These are phyloP conservation scores for Aspergillus pseudoglaucus DNA, from an alignment of 2,329 filamentous ascomycete genomes.

Conservation along the genomic window DNA sequence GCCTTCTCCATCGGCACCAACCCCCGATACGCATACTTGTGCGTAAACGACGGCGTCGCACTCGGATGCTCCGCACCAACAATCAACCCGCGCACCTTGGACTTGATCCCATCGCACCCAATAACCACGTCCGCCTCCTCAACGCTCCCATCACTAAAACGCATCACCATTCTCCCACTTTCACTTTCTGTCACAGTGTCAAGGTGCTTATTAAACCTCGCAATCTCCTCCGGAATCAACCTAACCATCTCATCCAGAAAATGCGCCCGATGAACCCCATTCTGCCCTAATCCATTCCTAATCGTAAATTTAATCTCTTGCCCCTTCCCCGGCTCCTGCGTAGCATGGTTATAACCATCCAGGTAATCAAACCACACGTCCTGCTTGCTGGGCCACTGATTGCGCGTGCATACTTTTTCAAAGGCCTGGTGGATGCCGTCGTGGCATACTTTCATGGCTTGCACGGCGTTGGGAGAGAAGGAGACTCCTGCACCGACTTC, in stretches of 20 bases:
- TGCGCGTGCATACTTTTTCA: constrained; percentile 26
- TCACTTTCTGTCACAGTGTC: constrained; percentile 10
- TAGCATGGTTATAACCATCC: constrained; percentile 11
- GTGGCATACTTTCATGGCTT: constrained; percentile 17
- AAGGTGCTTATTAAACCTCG: constrained; percentile 23
- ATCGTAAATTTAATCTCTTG: constrained; percentile 20
- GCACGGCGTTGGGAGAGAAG: constrained; percentile 31
- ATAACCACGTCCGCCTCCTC: constrained; percentile 40
- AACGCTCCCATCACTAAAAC: constrained; percentile 39
- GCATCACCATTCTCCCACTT: constrained; percentile 27
- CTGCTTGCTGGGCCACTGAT: constrained; percentile 26
- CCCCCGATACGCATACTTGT: constrained; percentile 49
- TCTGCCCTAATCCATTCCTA: constrained; percentile 15
- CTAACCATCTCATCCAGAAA: constrained; percentile 31
- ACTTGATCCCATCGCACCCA: constrained; percentile 47
- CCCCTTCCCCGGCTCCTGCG: constrained; percentile 2
- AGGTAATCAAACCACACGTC: constrained; percentile 20
- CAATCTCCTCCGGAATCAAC: constrained; percentile 19
- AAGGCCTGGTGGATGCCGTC: constrained; percentile 27
- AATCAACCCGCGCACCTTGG: constrained; percentile 40
- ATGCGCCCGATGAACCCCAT: constrained; percentile 25
- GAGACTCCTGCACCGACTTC: constrained; percentile 35
- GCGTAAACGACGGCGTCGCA: constrained; percentile 42
- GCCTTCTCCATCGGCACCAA: constrained; percentile 46
- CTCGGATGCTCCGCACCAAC: constrained; percentile 38